Base-by-base conservation (phyloP, 768 basidiomycete species). In the Cystobasidium onofrii region DNA sequence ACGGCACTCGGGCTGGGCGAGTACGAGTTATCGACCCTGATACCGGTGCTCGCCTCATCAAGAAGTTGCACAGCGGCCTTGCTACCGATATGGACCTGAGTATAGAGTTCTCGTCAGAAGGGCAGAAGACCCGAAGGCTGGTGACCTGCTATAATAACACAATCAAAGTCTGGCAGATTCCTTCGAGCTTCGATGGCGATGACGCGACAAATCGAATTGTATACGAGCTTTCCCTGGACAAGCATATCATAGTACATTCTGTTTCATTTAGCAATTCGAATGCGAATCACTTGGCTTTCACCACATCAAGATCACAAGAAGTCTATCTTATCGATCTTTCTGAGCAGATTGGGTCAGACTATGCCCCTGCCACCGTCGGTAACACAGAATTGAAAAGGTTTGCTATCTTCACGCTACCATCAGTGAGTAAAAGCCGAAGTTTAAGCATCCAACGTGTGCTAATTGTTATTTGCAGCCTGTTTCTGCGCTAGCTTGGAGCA, bases 161-260 rank as follows among this genome's bases (percentile, higher is more conserved):
- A 20, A 31, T 71, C 54, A 31, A 27, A 36, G 69, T 71, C 7
- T 71, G 69, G 69, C 10, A 60, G 20, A 27, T 71, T 31, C 69
- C 69, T 1, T 4, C 69, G 10, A 60, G 27, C 7, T 57, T 71
- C 54, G 69, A 60, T 3, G 20, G 18, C 15, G 69, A 71, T 52
- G 69, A 60, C 33, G 55, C 54, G 1, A 34, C 50, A 36, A 71
- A 55, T 52, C 23, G 29, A 18, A 52, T 67, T 6, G 15, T 36
- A 7, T 64, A 27, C 25, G 31, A 64, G 17, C 31, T 64, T 6
- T 6, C 33, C 34, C 3, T 39, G 23, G 57, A 61, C 7, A n/a
- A 20, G 4, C 12, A 50, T 17, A 50, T 4, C 46, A n/a, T 17
- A 17, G 46, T 50, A 15, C 4, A 50, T 23, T 33, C 31, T 3